A percentile compares a stretch with the other conserved stretches of the same genome.
These are phyloP conservation scores for Blastobotrys serpentis DNA, from an alignment of 1,139 yeast genomes.

Conservation along the genomic window DNA sequence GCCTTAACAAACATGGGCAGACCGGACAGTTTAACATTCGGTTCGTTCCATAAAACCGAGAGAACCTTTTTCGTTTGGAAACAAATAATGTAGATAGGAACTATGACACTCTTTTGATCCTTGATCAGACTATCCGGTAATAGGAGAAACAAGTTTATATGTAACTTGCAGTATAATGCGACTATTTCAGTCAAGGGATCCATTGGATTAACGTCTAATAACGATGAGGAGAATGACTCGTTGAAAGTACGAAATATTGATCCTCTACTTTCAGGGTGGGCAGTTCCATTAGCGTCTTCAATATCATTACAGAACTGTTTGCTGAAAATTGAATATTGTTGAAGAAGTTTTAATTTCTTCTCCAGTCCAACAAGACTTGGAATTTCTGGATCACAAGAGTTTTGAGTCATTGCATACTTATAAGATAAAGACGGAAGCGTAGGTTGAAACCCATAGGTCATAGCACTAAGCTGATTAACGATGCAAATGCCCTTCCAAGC, in stretches of 20 bases:
- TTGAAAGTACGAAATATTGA: background rate
- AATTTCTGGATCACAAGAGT: background rate
- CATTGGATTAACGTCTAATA: conserved; percentile 4
- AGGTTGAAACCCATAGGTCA: background rate
- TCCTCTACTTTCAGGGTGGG: conserved; percentile 10
- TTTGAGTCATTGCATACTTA: background rate
- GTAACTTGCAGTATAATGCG: conserved; percentile 9
- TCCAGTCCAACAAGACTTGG: background rate
- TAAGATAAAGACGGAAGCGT: background rate
- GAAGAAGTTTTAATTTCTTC: background rate
- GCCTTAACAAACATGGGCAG: conserved; percentile 16
- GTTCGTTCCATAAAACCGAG: background rate
- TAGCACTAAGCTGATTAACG: background rate
- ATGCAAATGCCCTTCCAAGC: conserved; percentile 10
- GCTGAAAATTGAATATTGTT: background rate
- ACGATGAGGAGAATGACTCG: conserved; percentile 1
- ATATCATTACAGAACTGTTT: background rate
- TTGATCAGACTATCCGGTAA: conserved; percentile 9
- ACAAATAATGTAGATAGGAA: conserved; percentile 10
- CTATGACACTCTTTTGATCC: conserved; percentile 4
- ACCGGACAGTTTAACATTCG: background rate
- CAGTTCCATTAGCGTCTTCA: conserved; percentile 4
- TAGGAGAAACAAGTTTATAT: conserved; percentile 8
- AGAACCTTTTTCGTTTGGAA: conserved; percentile 2
- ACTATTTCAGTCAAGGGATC: conserved; percentile 1